These are phyloP conservation scores for Aspergillus ellipticus DNA, from an alignment of 495 filamentous ascomycete species.

Conservation along the genomic window DNA sequence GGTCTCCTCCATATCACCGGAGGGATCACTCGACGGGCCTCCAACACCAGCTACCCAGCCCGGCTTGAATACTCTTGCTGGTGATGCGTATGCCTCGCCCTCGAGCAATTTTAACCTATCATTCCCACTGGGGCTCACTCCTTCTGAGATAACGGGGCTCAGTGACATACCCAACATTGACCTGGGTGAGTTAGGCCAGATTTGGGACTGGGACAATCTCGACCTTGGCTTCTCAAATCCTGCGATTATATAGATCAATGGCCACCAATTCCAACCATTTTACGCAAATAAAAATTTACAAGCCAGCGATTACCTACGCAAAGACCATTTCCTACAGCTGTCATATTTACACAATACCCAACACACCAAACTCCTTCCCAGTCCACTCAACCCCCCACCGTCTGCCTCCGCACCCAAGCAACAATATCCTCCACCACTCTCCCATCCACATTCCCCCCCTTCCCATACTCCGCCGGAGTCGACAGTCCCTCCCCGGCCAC, in stretches of 20 bases:
- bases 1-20: conserved; percentile 1
- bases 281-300: too few relatives aligned
- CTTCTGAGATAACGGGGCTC: conserved; percentile 4
- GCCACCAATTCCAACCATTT: too few relatives aligned
- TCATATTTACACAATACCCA: too few relatives aligned
- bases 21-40: background rate
- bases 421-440: background rate
- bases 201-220: conserved; percentile 31
- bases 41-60: conserved; percentile 1
- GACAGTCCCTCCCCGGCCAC: conserved; percentile 3
- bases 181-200: conserved; percentile 23
- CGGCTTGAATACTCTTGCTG: background rate
- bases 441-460: conserved; percentile 8
- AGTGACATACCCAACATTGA: conserved; percentile 21
- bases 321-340: too few relatives aligned
- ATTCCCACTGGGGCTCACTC: conserved; percentile 6
- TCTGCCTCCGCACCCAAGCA: background rate
- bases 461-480: conserved; percentile 8
- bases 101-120: background rate
- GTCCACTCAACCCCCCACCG: background rate
- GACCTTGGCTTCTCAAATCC: conserved; percentile 17
- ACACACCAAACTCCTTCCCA: too few relatives aligned
- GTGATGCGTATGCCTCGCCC: background rate
- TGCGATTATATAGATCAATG: background rate
- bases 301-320: too few relatives aligned